A percentile compares a stretch with the other conserved stretches of the same genome.
Conservation (phyloP, 805 yeast species). For the Starmera dryadoides region DNA sequence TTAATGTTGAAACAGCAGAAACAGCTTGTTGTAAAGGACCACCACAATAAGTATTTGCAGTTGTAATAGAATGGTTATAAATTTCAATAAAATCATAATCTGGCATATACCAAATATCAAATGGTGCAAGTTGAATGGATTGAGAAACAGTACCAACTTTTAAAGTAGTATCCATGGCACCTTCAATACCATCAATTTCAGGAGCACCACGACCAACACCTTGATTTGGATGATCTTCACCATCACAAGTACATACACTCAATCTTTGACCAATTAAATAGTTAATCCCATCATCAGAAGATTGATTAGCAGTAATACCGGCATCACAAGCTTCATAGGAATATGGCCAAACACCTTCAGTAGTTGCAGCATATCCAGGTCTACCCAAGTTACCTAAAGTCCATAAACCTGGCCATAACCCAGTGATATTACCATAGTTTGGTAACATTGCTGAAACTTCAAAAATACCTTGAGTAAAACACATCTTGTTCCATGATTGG, state of each 20-base stretch:
- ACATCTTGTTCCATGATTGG: conserved; percentile 86
- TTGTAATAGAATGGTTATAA: conserved; percentile 58
- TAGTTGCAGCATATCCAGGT: conserved; percentile 80
- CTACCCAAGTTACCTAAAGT: conserved; percentile 89
- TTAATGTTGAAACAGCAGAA: conserved; percentile 74
- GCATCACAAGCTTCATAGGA: conserved; percentile 83
- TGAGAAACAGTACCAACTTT: conserved; percentile 68
- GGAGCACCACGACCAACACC: conserved; percentile 95
- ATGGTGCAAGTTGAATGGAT: conserved; percentile 88
- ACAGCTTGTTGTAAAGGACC: conserved; percentile 94
- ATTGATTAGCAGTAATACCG: conserved; percentile 92
- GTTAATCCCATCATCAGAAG: conserved; percentile 82
- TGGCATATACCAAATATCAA: conserved; percentile 90
- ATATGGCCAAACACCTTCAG: conserved; percentile 96
- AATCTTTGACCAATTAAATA: conserved; percentile 81
- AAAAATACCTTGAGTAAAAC: conserved; percentile 77
- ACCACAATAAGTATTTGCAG: conserved; percentile 85
- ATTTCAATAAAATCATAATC: conserved; percentile 77
- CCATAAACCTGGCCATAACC: conserved; percentile 97
- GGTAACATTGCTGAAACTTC: conserved; percentile 78
- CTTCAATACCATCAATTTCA: conserved; percentile 90
- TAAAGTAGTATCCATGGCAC: conserved; percentile 52
- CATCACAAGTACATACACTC: conserved; percentile 70
- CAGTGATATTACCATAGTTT: conserved; percentile 67
- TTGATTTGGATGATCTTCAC: conserved; percentile 79